Percentiles rank a stretch among this genome's conserved stretches.
Evolutionary conservation across 768 basidiomycete genomes (phyloP).

Genomic region (Gymnopilus junonius): DNA sequence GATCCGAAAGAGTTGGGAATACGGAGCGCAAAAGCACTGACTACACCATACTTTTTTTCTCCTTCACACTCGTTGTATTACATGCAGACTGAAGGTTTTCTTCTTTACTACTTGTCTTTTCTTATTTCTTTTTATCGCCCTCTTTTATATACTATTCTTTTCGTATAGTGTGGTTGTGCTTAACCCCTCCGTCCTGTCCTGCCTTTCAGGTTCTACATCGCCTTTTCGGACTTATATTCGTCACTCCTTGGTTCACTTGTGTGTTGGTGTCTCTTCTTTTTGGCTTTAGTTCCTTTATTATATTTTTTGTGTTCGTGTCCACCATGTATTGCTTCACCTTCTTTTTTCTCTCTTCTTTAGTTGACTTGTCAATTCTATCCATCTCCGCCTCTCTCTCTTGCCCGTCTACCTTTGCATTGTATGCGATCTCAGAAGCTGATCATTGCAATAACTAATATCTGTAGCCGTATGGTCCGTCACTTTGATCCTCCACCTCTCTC

Average conservation of each 20-base stretch:
- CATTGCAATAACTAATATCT: neutral
- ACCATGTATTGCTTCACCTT: neutral
- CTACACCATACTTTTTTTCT: conserved; percentile 25
- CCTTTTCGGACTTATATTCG: neutral
- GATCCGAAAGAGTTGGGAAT: conserved; percentile 6
- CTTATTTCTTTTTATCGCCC: conserved; percentile 14
- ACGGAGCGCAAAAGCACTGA: conserved; percentile 11
- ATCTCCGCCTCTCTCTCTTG: neutral
- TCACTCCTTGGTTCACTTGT: neutral
- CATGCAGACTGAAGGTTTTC: conserved; percentile 24
- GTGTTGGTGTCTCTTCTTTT: conserved; percentile 4
- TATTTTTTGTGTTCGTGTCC: neutral
- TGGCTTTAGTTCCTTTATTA: conserved; percentile 12
- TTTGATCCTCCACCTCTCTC: neutral
- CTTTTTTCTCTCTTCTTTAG: conserved; percentile 1
- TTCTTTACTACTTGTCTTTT: conserved; percentile 19
- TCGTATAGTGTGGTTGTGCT: neutral
- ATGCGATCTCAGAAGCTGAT: neutral
- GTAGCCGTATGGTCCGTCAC: neutral
- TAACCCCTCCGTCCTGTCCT: neutral
- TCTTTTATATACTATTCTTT: conserved; percentile 10
- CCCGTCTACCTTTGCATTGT: neutral
- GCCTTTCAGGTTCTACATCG: neutral
- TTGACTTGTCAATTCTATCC: conserved; percentile 11
- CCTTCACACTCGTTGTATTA: conserved; percentile 20